Evolutionary conservation across 2,329 filamentous ascomycete species (phyloP).

Genomic region (Aspergillus glaucus): DNA sequence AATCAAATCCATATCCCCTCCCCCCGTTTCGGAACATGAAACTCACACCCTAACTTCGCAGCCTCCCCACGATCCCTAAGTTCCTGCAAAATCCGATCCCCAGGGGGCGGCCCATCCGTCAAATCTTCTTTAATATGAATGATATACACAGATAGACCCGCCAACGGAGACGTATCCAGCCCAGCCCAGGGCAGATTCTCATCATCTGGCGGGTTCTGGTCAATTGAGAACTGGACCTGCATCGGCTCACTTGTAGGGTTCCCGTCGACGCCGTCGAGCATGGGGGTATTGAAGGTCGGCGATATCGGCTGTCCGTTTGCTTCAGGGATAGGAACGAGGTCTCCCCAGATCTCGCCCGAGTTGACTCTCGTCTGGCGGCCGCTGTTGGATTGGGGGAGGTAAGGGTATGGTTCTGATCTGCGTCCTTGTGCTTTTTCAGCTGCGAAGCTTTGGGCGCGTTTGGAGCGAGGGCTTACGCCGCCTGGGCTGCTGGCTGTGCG

Average conservation of each 20-base stretch:
- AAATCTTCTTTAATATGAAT: conserved; percentile 92
- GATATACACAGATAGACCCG: conserved; percentile 72
- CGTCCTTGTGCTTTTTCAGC: not conserved
- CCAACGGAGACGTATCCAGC: conserved; percentile 46
- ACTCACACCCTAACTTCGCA: conserved; percentile 68
- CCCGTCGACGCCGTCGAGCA: conserved; percentile 8
- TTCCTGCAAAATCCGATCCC: conserved; percentile 64
- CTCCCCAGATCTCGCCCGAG: not conserved
- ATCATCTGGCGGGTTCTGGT: not conserved
- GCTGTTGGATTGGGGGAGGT: not conserved
- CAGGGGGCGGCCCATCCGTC: conserved; percentile 59
- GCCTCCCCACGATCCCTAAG: conserved; percentile 60
- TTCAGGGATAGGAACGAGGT: not conserved
- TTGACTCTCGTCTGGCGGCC: not conserved
- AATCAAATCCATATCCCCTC: conserved; percentile 45
- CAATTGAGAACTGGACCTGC: not conserved
- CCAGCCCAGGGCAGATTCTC: conserved; percentile 10
- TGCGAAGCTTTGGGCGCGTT: conserved; percentile 10
- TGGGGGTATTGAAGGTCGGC: conserved; percentile 4
- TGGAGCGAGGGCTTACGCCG: conserved; percentile 22
- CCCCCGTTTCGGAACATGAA: conserved; percentile 63
- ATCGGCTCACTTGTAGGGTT: not conserved
- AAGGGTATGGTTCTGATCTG: not conserved
- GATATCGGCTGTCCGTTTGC: too few species aligned
- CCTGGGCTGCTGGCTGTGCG: conserved; percentile 15